A percentile compares a stretch with the other conserved stretches of the same genome.
These are phyloP conservation scores for Pichia manshurica DNA, from an alignment of 805 yeast species.

Conservation along the genomic window DNA sequence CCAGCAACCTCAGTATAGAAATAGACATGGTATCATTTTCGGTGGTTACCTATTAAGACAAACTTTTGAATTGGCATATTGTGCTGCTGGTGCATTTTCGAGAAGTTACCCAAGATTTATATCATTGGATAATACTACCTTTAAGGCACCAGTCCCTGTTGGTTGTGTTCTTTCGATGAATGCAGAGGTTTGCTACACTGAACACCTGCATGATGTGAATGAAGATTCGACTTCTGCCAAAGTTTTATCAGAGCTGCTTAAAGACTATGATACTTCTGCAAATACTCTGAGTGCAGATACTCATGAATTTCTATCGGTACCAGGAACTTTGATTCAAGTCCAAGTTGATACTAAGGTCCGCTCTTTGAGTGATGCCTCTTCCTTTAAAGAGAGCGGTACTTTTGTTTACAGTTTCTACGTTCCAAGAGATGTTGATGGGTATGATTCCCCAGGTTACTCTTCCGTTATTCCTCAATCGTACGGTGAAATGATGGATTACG, in stretches of 20 bases:
- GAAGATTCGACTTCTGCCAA: constrained; percentile 25
- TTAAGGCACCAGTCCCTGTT: constrained; percentile 92
- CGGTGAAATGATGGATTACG: constrained; percentile 85
- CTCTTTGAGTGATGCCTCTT: constrained; percentile 47
- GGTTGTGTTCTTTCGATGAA: constrained; percentile 82
- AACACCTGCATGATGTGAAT: constrained; percentile 49
- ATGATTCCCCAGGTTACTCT: constrained; percentile 51
- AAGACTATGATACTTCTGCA: constrained; percentile 53
- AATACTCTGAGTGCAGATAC: constrained; percentile 46
- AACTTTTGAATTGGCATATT: constrained; percentile 88
- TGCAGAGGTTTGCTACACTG: constrained; percentile 82
- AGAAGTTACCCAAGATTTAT: constrained; percentile 83
- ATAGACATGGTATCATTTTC: constrained; percentile 90
- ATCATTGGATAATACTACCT: constrained; percentile 84
- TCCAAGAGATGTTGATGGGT: constrained; percentile 46
- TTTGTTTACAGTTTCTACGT: constrained; percentile 88
- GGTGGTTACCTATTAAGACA: constrained; percentile 93
- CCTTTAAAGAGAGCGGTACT: constrained; percentile 70
- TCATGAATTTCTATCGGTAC: constrained; percentile 57
- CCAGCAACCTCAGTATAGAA: constrained; percentile 96
- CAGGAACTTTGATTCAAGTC: constrained; percentile 89
- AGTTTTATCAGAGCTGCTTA: constrained; percentile 23
- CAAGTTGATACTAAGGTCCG: constrained; percentile 80
- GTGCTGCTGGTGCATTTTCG: constrained; percentile 85
- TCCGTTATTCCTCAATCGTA: constrained; percentile 84